Conservation (phyloP, 305 asterid genomes). For the Stenogyne calaminthoides region DNA sequence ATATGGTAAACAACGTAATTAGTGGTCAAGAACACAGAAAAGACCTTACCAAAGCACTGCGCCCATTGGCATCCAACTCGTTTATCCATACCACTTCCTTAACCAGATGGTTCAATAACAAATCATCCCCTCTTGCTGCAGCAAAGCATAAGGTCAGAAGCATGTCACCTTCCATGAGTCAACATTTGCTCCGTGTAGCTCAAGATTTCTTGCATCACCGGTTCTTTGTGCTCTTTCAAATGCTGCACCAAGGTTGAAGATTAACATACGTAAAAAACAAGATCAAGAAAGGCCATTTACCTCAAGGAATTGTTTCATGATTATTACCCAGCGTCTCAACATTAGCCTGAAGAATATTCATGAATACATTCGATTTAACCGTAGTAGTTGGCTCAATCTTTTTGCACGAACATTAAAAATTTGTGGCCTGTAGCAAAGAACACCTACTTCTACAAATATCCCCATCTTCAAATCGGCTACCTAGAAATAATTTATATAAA, state of each 20-base stretch:
- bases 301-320: conserved; percentile 83
- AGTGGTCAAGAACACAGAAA: conserved; percentile 5
- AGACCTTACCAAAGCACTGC: conserved; percentile 63
- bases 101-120: conserved; percentile 65
- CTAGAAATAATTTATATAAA: conserved; percentile 34
- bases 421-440: conserved; percentile 84
- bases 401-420: conserved; percentile 72
- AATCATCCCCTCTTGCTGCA: conserved; percentile 69
- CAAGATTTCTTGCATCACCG: conserved; percentile 54
- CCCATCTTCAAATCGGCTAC: conserved; percentile 55
- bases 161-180: conserved; percentile 74
- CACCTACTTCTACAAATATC: conserved; percentile 73
- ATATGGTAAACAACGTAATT: neutral
- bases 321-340: conserved; percentile 74
- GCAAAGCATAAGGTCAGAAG: conserved; percentile 91
- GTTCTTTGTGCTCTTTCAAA: conserved; percentile 58
- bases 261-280: neutral
- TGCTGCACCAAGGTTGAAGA: conserved; percentile 43
- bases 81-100: conserved; percentile 68
- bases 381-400: conserved; percentile 69
- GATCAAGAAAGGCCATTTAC: conserved; percentile 28
- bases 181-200: conserved; percentile 68
- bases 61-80: conserved; percentile 62
- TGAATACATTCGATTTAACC: conserved; percentile 62
- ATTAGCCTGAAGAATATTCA: conserved; percentile 71